Evolutionary conservation across 2,329 filamentous ascomycete species (phyloP), one percentile per base, ranked within the genome.

Genomic region (Helotiales sp.): DNA sequence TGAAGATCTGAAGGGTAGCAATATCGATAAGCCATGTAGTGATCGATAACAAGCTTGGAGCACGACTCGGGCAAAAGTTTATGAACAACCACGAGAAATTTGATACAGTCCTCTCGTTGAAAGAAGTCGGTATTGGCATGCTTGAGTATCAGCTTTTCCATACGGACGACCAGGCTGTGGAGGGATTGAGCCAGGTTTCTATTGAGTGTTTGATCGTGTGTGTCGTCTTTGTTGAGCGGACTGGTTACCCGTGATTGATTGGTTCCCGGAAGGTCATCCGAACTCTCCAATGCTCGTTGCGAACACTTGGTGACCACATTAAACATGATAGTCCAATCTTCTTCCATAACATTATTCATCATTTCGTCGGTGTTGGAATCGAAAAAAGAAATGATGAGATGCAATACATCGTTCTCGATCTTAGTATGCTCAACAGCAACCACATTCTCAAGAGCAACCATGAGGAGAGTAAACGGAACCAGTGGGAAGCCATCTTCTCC

Each of bases 1-100:
- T 83, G 77, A 47, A 79, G 72, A 64, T 90, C 87, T 0, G 88
- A 89, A 2, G 89, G 89, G 44, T 87, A 88, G 65, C 89, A 89
- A 66, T 84, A 86, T 46, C 87, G 79, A 62, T 88, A 87, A 53
- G 89, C 83, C 55, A 81, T 80, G 62, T 87, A 89, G 68, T 90
- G 85, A 44, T 84, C 81, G 42, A 91, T 79, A 24, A 91, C 81
- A 10, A 87, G 76, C 47, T 80, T 81, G 1, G 82, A 86, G 8
- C 84, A 82, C 3, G 82, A 81, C 67, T 91, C 85, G 5, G 85
- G 85, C 8, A 91, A 77, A 33, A 84, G 79, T 15, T 76, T 74
- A 54, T 87, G 82, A 15, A 90, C 79, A 24, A 79, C 76, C 29
- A 83, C 78, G 60, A 92, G 85, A 65, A 91, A 88, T 19, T 79